Conservation (phyloP, 1,284 basidiomycete species). For the Austropuccinia psidii region DNA sequence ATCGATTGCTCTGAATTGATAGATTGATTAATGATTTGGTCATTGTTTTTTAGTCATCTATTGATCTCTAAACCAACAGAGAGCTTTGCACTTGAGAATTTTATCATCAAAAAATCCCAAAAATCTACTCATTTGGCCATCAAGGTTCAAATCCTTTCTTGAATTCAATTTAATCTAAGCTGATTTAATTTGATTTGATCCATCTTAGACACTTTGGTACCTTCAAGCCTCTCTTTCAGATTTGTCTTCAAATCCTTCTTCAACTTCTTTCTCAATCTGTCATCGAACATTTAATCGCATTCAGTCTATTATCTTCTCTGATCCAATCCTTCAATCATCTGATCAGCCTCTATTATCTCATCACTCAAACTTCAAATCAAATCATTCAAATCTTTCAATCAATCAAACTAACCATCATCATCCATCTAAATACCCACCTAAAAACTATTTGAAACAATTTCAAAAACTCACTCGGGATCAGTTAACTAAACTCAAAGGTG, state of each 20-base stretch:
- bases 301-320: conserved; percentile 94
- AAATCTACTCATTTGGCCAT: conserved; percentile 87
- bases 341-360: conserved; percentile 26
- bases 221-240: conserved; percentile 92
- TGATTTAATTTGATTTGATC: not conserved
- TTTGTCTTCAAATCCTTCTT: conserved; percentile 55
- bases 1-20: not conserved
- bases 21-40: not conserved
- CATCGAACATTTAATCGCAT: conserved; percentile 85
- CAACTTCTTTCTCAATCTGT: conserved; percentile 80
- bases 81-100: conserved; percentile 81
- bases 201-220: conserved; percentile 79
- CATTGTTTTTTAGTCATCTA: conserved; percentile 57
- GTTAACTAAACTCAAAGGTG: conserved; percentile 33
- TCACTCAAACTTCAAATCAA: no score
- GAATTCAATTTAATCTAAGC: conserved; percentile 55
- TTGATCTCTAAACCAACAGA: conserved; percentile 80
- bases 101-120: conserved; percentile 75
- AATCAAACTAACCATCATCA: conserved; percentile 45
- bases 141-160: conserved; percentile 50
- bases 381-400: conserved; percentile 14
- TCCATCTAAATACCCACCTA: conserved; percentile 53
- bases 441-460: conserved; percentile 58
- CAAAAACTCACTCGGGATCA: conserved; percentile 59
- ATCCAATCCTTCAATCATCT: conserved; percentile 54